These are phyloP conservation scores for Coemansia sp. DNA, from an alignment of 192 early-diverging fungal species.

Conservation along the genomic window DNA sequence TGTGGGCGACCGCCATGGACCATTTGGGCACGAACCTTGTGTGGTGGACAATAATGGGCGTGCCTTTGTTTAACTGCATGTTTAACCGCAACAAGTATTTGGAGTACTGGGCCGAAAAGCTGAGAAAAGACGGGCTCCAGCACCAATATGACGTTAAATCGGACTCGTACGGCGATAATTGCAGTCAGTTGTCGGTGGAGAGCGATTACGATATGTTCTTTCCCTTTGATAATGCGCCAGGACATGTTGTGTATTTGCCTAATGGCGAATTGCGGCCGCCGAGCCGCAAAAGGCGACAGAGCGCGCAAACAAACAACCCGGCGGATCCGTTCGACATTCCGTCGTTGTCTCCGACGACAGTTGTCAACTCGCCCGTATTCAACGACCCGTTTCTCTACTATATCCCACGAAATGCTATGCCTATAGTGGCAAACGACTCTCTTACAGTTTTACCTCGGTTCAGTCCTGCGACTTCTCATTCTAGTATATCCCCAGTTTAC, in stretches of 20 bases:
- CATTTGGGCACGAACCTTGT: slow-evolving; percentile 41
- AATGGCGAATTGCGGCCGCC: slow-evolving; percentile 29
- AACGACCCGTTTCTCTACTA: neutral
- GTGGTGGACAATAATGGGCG: slow-evolving; percentile 52
- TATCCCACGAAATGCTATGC: neutral
- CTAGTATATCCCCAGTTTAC: neutral
- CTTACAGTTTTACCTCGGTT: neutral
- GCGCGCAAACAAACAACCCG: slow-evolving; percentile 2
- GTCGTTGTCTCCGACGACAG: slow-evolving; percentile 1
- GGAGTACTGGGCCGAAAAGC: slow-evolving; percentile 28
- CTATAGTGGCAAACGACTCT: neutral
- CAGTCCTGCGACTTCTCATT: neutral
- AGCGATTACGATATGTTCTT: slow-evolving; percentile 4
- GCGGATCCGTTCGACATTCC: slow-evolving; percentile 44
- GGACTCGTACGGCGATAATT: neutral
- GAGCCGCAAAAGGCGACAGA: slow-evolving; percentile 10
- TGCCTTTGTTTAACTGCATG: slow-evolving; percentile 33
- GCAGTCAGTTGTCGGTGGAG: slow-evolving; percentile 7
- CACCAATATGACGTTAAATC: slow-evolving; percentile 38
- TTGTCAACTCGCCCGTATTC: neutral
- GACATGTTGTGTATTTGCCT: slow-evolving; percentile 15
- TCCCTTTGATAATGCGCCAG: slow-evolving; percentile 13
- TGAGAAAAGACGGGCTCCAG: slow-evolving; percentile 41
- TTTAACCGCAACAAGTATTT: slow-evolving; percentile 29
- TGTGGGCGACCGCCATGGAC: slow-evolving; percentile 38